Conservation (phyloP, 345 rosid genomes). For the Linum usitatissimum region DNA sequence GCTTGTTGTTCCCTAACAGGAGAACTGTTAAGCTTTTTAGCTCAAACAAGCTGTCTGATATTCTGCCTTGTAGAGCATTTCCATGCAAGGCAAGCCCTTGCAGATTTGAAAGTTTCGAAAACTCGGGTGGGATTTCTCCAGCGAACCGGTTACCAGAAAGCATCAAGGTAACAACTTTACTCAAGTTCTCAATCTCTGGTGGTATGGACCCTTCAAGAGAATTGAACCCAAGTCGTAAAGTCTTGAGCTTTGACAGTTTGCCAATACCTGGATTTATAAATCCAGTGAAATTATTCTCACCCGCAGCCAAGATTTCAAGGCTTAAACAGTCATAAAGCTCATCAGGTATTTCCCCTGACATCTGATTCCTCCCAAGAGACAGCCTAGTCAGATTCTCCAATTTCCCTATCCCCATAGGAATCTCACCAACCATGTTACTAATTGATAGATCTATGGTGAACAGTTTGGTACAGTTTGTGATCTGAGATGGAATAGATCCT, state of each 20-base stretch:
- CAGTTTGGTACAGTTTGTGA: conserved; percentile 58
- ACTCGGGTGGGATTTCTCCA: conserved; percentile 45
- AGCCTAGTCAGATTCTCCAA: conserved; percentile 40
- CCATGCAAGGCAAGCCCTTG: conserved; percentile 48
- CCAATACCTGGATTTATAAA: conserved; percentile 45
- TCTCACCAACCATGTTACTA: conserved; percentile 41
- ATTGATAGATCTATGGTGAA: conserved; percentile 23
- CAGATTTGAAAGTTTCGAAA: conserved; percentile 49
- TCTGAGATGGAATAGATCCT: conserved; percentile 64
- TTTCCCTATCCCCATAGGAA: conserved; percentile 54
- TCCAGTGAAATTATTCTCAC: conserved; percentile 48
- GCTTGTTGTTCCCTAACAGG: conserved; percentile 41
- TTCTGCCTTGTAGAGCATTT: conserved; percentile 44
- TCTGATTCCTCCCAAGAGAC: conserved; percentile 30
- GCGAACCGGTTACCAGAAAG: conserved; percentile 49
- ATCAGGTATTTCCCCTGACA: conserved; percentile 67
- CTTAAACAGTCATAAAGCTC: conserved; percentile 58
- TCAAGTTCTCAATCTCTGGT: conserved; percentile 49
- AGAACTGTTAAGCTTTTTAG: conserved; percentile 48
- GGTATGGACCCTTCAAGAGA: conserved; percentile 61
- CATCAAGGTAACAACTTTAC: conserved; percentile 29
- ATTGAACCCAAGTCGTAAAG: conserved; percentile 27
- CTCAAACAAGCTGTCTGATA: conserved; percentile 46
- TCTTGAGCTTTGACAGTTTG: conserved; percentile 39
- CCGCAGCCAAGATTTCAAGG: conserved; percentile 23